These are phyloP conservation scores for Podospora anserina DNA, from an alignment of 495 filamentous ascomycete genomes.

Conservation along the genomic window DNA sequence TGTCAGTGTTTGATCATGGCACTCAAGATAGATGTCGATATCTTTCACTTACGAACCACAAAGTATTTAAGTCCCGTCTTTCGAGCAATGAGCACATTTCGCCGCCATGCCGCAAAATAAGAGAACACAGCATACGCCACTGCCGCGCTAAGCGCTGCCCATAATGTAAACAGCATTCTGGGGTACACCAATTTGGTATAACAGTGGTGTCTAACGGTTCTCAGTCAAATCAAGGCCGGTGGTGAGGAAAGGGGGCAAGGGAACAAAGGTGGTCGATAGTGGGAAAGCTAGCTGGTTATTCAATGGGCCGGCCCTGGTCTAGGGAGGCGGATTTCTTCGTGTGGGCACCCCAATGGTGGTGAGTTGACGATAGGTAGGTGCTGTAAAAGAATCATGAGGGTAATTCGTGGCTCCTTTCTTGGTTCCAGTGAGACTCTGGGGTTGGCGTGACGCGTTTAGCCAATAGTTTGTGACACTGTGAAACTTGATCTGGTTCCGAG, in stretches of 20 bases:
- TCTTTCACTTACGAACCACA: constrained; percentile 42
- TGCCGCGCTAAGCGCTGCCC: neutral
- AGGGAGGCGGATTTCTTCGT: neutral
- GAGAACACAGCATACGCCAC: neutral
- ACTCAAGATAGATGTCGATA: neutral
- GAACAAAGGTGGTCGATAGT: neutral
- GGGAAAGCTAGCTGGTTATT: neutral
- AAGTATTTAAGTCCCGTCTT: constrained; percentile 43
- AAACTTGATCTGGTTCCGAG: neutral
- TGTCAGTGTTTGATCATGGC: neutral
- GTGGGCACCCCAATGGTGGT: neutral
- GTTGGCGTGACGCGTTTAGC: neutral
- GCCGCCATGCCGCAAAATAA: constrained; percentile 7
- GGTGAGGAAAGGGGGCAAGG: neutral
- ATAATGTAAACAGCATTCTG: neutral
- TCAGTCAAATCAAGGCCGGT: neutral
- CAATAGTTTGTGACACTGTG: neutral
- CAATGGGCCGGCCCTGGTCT: neutral
- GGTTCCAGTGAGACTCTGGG: too few relatives aligned
- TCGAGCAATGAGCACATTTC: constrained; percentile 46
- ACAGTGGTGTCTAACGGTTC: neutral
- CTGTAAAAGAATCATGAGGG: neutral
- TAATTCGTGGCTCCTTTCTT: neutral
- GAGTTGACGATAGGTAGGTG: neutral
- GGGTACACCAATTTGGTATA: neutral